These are phyloP conservation scores for Craterostigma plantagineum DNA, from an alignment of 257 asterid genomes.

Conservation along the genomic window DNA sequence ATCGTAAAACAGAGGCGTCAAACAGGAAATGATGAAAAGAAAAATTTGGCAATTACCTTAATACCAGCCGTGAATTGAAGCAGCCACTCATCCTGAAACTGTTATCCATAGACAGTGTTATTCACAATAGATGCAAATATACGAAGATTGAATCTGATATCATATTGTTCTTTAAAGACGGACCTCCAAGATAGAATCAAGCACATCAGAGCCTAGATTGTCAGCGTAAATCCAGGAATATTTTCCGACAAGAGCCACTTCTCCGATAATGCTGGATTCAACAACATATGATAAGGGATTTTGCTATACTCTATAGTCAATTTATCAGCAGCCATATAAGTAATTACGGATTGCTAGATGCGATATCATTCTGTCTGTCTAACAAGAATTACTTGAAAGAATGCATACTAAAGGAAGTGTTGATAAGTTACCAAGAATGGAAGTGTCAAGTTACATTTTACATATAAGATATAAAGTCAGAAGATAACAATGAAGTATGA, in stretches of 20 bases:
- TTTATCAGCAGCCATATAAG: neutral
- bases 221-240: conserved; percentile 63
- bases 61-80: conserved; percentile 75
- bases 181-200: conserved; percentile 37
- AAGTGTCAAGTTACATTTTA: too few relatives aligned
- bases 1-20: too few relatives aligned
- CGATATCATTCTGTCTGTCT: neutral
- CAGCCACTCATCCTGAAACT: conserved; percentile 64
- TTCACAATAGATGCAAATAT: neutral
- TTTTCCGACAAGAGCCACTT: conserved; percentile 38
- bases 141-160: conserved; percentile 4
- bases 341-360: neutral
- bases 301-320: neutral
- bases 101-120: conserved; percentile 12
- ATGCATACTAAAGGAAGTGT: too few relatives aligned
- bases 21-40: neutral
- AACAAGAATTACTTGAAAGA: neutral
- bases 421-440: too few relatives aligned
- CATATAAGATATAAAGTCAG: too few relatives aligned
- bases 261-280: conserved; percentile 55
- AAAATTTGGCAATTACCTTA: conserved; percentile 32
- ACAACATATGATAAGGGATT: conserved; percentile 7
- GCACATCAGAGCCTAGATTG: conserved; percentile 23
- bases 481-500: too few relatives aligned
- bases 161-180: conserved; percentile 9